Evolutionary conservation across 208 protist species (phyloP), one percentile per base, ranked within the genome.

Genomic region (Wallacemonas sp.): DNA sequence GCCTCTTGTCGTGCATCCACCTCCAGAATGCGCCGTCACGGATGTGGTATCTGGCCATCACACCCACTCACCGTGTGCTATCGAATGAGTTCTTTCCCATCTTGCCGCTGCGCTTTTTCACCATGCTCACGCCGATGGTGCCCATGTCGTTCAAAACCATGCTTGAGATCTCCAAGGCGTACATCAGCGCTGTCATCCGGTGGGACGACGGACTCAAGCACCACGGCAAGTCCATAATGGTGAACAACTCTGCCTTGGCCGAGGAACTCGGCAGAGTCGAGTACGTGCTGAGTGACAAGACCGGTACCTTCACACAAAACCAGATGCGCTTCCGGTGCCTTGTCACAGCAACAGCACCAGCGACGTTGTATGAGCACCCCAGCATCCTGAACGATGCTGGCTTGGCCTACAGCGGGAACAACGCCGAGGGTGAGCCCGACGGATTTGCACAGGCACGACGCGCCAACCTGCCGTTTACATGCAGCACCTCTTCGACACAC

Each of bases 111-210:
- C 79, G 92, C 29, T 98, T 92, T 66, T 83, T 98, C 54, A 80
- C 97, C 60, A 78, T 98, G 63, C 92, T 91, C 13, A 94, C 92
- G 4, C 81, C 93, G 3, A 98, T 98, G 83, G 97, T 98, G 54
- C 96, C 97, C 10, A 93, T 98, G 30, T 97, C 92, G 33, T 89
- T 98, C 70, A 98, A 98, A 61, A 93, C 98, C 12, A 97, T 92
- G 63, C 53, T 97, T 1, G 94, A 98, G 71, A 73, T 98, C 34
- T 92, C 81, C 9, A 98, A 98, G 76, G 89, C 87, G 15, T 82
- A 90, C 58, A 82, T 97, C 42, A 88, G 92, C 37, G 61, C 65
- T 62, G 67, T 85, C 27, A 97, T 98, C 22, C 75, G 70, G 29
- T 95, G 93, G 85, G 97, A 99, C 66, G 53, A 82, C 13, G 57